Percentiles rank a stretch among this genome's conserved stretches.
phyloP scores from a whole-genome alignment of 2,329 filamentous ascomycete species.

The Fusarium sp. region DNA sequence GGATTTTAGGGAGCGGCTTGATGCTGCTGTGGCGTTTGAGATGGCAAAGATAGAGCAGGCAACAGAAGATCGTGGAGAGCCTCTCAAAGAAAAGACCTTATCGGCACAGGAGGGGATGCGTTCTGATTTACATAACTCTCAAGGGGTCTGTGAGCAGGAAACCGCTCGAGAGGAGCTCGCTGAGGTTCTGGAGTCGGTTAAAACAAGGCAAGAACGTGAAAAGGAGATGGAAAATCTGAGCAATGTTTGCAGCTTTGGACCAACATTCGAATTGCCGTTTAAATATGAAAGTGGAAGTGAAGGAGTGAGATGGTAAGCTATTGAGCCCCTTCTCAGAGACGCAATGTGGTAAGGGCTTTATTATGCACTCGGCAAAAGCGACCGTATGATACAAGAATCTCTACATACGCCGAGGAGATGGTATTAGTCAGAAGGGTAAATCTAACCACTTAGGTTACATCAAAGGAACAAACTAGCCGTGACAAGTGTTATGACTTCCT shows the following conservation, averaged over 20 bases:
- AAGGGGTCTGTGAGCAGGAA: neutral
- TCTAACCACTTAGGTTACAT: accelerated
- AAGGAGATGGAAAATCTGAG: neutral
- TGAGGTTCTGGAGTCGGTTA: neutral
- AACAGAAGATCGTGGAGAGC: neutral
- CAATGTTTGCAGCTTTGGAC: neutral
- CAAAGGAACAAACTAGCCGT: neutral
- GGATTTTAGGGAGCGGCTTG: neutral
- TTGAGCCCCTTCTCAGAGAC: neutral
- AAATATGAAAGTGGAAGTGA: neutral
- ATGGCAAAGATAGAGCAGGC: neutral
- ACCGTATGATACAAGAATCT: neutral
- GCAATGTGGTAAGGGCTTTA: neutral
- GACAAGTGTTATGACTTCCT: accelerated
- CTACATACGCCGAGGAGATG: neutral
- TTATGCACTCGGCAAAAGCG: neutral
- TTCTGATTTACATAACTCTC: neutral
- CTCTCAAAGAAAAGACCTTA: neutral
- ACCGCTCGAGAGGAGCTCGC: neutral
- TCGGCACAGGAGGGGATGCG: neutral
- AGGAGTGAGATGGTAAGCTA: neutral
- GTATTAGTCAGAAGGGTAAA: neutral
- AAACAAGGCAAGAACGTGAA: neutral
- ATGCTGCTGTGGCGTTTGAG: neutral
- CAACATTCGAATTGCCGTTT: neutral